Evolutionary conservation across 2,329 filamentous ascomycete species (phyloP).

Genomic region (Neofusicoccum parvum): DNA sequence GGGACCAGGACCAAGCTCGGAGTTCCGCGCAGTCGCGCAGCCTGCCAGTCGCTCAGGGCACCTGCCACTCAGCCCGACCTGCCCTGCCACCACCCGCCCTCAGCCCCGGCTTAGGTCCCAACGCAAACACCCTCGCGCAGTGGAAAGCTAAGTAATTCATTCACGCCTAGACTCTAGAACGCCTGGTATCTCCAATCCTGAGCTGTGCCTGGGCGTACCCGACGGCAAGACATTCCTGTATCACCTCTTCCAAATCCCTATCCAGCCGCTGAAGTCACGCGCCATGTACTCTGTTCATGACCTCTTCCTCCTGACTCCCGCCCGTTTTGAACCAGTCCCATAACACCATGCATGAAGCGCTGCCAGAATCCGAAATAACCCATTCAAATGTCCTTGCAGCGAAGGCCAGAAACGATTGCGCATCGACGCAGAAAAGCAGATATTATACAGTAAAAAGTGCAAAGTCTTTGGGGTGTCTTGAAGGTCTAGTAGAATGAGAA

Average conservation of each 20-base stretch:
- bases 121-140: not conserved
- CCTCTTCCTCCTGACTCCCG: constrained; percentile 15
- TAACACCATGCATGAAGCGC: constrained; percentile 21
- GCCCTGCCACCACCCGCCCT: not conserved
- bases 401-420: not conserved
- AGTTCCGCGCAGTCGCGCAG: not conserved
- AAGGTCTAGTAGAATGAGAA: not conserved
- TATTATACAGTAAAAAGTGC: constrained; percentile 19
- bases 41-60: not conserved
- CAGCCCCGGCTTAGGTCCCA: not conserved
- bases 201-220: constrained; percentile 17
- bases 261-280: constrained; percentile 21
- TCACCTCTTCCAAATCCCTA: constrained; percentile 17
- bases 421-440: not conserved
- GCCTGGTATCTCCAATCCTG: constrained; percentile 19
- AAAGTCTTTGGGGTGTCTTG: not conserved
- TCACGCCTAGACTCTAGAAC: constrained; percentile 16
- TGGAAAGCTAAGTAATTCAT: not conserved
- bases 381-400: not conserved
- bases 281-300: constrained; percentile 11
- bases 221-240: constrained; percentile 12
- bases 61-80: not conserved
- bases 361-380: constrained; percentile 1
- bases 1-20: constrained; percentile 16
- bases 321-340: constrained; percentile 10